phyloP scores from a whole-genome alignment of 116 monocot genomes.

The Phalaenopsis hybrid region DNA sequence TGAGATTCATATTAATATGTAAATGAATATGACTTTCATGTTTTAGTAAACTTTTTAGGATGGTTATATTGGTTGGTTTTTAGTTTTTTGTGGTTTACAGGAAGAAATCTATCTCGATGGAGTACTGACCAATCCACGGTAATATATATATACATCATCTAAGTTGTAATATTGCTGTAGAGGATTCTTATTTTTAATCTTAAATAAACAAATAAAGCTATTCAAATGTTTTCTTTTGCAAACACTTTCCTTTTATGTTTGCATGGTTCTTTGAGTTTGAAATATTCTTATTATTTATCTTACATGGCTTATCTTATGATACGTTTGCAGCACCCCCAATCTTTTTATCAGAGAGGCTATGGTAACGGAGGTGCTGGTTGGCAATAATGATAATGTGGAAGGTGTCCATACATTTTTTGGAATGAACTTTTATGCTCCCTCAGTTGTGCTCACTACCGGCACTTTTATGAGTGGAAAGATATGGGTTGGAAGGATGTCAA shows the following conservation, averaged over 20 bases:
- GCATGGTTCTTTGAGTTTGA: not conserved
- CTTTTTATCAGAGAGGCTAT: conserved; percentile 98
- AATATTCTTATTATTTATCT: not conserved
- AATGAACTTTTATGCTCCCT: conserved; percentile 85
- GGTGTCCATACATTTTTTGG: conserved; percentile 93
- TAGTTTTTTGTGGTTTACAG: not conserved
- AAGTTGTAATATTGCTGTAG: not conserved
- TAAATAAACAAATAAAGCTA: not conserved
- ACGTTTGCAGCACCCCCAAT: conserved; percentile 68
- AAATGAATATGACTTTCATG: not conserved
- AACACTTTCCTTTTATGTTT: conserved; percentile 3
- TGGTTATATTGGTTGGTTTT: not conserved
- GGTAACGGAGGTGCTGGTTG: conserved; percentile 80
- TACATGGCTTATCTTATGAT: conserved; percentile 14
- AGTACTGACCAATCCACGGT: not conserved
- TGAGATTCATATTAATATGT: not conserved
- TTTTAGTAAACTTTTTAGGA: not conserved
- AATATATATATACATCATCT: not conserved
- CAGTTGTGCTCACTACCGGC: conserved; percentile 89
- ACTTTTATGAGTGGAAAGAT: conserved; percentile 99
- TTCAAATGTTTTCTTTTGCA: not conserved
- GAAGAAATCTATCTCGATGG: not conserved
- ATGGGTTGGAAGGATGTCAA: conserved; percentile 89
- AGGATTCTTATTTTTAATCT: not conserved
- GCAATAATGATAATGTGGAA: conserved; percentile 87